Evolutionary conservation across 2,329 filamentous ascomycete genomes (phyloP), one percentile per base, ranked within the genome.

Genomic region (Claviceps pazoutovae): DNA sequence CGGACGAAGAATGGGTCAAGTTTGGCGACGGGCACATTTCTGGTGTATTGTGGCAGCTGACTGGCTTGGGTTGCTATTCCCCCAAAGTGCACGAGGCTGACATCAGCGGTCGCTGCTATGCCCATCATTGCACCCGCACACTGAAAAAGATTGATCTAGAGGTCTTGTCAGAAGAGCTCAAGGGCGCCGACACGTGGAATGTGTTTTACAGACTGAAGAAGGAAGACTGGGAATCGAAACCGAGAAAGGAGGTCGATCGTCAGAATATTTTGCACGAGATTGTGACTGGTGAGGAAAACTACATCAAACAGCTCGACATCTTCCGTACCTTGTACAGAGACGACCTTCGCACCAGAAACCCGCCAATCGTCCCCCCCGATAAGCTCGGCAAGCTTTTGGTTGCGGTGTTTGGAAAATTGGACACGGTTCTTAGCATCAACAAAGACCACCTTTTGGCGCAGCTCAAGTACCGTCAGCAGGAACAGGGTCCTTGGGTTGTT

Each of bases 1-100:
- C 84, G 14, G 91, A 96, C 37, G 93, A 98, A 66, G 94, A 98
- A 70, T 98, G 94, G 93, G 84, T 98, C 57, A 96, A 94, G 63
- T 90, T 97, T 63, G 86, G 88, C 6, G 74, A 78, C 1, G 88
- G 84, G 6, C 79, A 78, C 23, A 81, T 97, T 61, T 90, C 86
- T 21, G 94, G 93, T 52, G 90, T 98, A 4, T 72, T 98, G 45
- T 96, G 86, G 76, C 94, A 98, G 65, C 73, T 98, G 48, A 95
- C 90, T 3, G 89, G 90, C 6, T 81, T 81, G 21, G 93, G 93
- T 14, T 98, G 93, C 64, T 98, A 98, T 66, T 83, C 91, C 4
- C 80, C 88, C 1, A 87, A 83, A 61, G 67, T 97, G 8, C 93
- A 98, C 64, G 77, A 86, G 51, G 68, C 74, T 44, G 78, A 83